phyloP scores from a whole-genome alignment of 2,329 filamentous ascomycete genomes.

The Colletotrichum sp. region DNA sequence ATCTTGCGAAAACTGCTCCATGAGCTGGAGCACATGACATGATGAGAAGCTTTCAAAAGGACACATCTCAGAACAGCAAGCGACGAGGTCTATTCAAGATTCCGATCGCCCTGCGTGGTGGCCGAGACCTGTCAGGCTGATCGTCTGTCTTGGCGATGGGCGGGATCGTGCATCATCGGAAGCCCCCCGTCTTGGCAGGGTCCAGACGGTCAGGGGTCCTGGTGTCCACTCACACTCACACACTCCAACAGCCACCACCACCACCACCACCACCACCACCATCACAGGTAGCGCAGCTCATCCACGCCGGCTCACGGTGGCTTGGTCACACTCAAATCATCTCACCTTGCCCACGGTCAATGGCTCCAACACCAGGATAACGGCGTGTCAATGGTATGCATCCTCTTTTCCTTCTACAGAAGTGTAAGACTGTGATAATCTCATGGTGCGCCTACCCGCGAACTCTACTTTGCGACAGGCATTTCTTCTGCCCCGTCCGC shows the following conservation, averaged over 20 bases:
- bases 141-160: not conserved
- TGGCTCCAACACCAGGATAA: not conserved
- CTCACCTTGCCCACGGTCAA: not conserved
- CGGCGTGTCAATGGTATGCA: not conserved
- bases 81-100: not conserved
- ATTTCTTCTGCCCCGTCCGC: too few species aligned
- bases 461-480: not conserved
- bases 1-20: not conserved
- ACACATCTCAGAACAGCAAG: not conserved
- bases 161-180: constrained; percentile 9
- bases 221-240: not conserved
- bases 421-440: not conserved
- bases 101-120: not conserved
- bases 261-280: not conserved
- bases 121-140: not conserved
- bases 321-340: not conserved
- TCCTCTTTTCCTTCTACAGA: not conserved
- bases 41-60: not conserved
- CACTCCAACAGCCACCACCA: not conserved
- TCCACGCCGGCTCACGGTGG: not conserved
- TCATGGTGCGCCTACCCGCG: not conserved
- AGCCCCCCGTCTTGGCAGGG: constrained; percentile 12
- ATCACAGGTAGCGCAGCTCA: not conserved
- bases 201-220: constrained; percentile 8
- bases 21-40: not conserved